phyloP scores from a whole-genome alignment of 805 yeast species.

The Yamadazyma laniorum region DNA sequence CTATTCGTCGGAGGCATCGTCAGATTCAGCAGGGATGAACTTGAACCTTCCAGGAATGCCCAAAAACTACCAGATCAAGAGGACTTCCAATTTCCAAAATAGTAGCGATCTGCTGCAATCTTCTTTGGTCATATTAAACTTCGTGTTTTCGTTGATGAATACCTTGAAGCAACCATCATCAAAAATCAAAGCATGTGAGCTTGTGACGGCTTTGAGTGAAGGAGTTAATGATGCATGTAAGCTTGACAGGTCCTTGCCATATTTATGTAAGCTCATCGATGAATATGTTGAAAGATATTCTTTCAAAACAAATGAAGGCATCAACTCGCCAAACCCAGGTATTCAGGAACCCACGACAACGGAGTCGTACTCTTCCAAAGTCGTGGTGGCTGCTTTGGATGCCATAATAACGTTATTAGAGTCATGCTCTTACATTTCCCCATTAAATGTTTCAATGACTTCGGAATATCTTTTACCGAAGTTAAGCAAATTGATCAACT shows the following conservation, averaged over 20 bases:
- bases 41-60: slow-evolving; percentile 55
- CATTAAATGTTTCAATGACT: slow-evolving; percentile 73
- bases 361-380: slow-evolving; percentile 43
- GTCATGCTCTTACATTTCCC: slow-evolving; percentile 62
- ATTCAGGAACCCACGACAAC: background rate
- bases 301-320: slow-evolving; percentile 2
- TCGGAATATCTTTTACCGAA: slow-evolving; percentile 82
- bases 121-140: slow-evolving; percentile 55
- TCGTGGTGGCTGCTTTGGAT: slow-evolving; percentile 64
- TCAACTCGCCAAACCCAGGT: background rate
- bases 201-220: slow-evolving; percentile 74
- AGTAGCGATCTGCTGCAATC: slow-evolving; percentile 34
- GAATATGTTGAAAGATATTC: slow-evolving; percentile 37
- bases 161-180: slow-evolving; percentile 59
- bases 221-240: slow-evolving; percentile 78
- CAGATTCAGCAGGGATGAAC: slow-evolving; percentile 15
- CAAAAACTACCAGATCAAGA: slow-evolving; percentile 39
- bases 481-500: slow-evolving; percentile 24
- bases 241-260: slow-evolving; percentile 82
- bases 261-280: slow-evolving; percentile 66
- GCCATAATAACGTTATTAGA: slow-evolving; percentile 65
- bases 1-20: slow-evolving; percentile 14
- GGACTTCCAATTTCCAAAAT: slow-evolving; percentile 16
- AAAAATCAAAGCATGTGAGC: slow-evolving; percentile 68
- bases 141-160: slow-evolving; percentile 58